Evolutionary conservation across 257 asterid genomes (phyloP).

Genomic region (Haberlea rhodopensis): DNA sequence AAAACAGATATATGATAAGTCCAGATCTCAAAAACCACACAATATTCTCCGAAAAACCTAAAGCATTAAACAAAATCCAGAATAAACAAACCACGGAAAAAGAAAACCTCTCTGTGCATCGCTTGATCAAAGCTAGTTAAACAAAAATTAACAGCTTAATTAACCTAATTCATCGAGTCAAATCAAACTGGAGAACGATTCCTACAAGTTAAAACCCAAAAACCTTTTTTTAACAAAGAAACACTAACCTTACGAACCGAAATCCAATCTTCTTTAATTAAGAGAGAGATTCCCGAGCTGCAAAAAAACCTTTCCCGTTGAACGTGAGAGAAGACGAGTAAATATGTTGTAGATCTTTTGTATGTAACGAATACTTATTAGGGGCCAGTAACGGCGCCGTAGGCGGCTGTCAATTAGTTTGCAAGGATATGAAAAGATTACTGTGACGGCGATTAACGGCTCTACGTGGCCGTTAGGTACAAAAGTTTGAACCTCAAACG

Average conservation of each 20-base stretch:
- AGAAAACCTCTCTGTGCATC: slow-evolving; percentile 23
- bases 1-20: neutral
- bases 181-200: slow-evolving; percentile 18
- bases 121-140: slow-evolving; percentile 24
- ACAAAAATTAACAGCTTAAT: slow-evolving; percentile 16
- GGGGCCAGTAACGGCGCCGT: slow-evolving; percentile 70
- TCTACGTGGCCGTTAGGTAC: slow-evolving; percentile 59
- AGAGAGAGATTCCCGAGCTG: slow-evolving; percentile 44
- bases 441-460: slow-evolving; percentile 46
- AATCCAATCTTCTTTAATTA: slow-evolving; percentile 41
- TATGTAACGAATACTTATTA: slow-evolving; percentile 82
- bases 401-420: slow-evolving; percentile 35
- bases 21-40: neutral
- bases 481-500: slow-evolving; percentile 94
- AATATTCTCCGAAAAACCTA: neutral
- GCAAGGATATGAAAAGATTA: neutral
- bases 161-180: slow-evolving; percentile 35
- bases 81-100: neutral
- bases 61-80: neutral
- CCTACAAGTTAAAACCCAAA: slow-evolving; percentile 15
- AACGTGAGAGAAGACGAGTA: slow-evolving; percentile 45
- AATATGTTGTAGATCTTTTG: slow-evolving; percentile 49
- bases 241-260: slow-evolving; percentile 36
- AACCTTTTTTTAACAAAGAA: slow-evolving; percentile 27
- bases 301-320: slow-evolving; percentile 81